Evolutionary conservation across 371 early-diverging fungal genomes (phyloP), one percentile per base, ranked within the genome.

Genomic region (Aphelidium insulamus): DNA sequence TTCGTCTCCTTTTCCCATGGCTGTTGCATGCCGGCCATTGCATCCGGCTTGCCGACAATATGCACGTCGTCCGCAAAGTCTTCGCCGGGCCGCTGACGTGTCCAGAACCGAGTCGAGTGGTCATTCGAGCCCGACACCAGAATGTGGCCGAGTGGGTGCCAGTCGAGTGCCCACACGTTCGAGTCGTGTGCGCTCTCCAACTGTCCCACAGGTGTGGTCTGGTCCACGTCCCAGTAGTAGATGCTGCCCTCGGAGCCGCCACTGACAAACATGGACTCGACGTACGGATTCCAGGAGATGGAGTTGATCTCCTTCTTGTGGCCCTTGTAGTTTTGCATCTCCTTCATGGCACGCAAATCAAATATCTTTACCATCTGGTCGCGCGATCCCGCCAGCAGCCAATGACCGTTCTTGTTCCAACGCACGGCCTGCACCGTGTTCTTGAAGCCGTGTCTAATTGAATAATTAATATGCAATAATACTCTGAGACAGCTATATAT

Each of bases 81-180:
- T 18, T 94, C 92, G 25, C 88, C 92, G 3, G 94, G 97, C 22
- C 98, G 64, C 18, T 78, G 76, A 21, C 98, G 59, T 14, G 87
- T 79, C 99, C 99, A 99, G 51, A 98, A 98, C n/a, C 88, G 73
- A 0, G 94, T 88, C 0, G 87, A 75, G 43, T 90, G 82, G 54
- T 98, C 99, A 38, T 97, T 94, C 10, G 88, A 86, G 14, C 98
- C 97, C 0, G 87, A 78, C 0, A 85, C 92, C 7, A 99, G 58
- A 6, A 92, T 67, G 53, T 99, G 99, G 0, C 99, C 99, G 12
- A 88, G 56, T 5, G 99, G 99, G 56, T 99, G 99, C 84, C 88
- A 98, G 44, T 94, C 98, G 25, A 98, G 52, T 4, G 92, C 73
- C 90, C 97, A 98, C n/a, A 98, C 74, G 30, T 83, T 77, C 20